Conservation (phyloP, 1,284 basidiomycete genomes). For the Pholiota adiposa region DNA sequence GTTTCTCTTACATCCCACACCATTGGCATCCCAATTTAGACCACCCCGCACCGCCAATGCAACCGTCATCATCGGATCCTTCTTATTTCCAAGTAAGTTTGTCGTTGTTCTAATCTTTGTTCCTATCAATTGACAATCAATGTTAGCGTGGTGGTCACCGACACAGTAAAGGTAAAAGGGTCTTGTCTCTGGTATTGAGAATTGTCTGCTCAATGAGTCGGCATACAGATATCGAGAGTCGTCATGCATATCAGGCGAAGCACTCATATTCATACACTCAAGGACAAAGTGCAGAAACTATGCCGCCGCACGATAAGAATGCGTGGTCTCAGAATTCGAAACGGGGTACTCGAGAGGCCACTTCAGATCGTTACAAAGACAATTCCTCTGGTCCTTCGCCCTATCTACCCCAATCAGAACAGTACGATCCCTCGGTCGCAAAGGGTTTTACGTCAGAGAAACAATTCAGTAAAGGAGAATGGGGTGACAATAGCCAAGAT, state of each 20-base stretch:
- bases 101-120: background rate
- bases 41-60: background rate
- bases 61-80: background rate
- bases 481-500: background rate
- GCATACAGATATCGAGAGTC: background rate
- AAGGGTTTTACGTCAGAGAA: too few relatives aligned
- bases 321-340: background rate
- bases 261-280: background rate
- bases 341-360: background rate
- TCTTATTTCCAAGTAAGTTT: background rate
- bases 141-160: background rate
- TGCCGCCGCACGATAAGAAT: background rate
- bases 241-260: background rate
- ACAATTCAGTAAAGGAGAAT: too few relatives aligned
- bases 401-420: too few relatives aligned
- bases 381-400: too few relatives aligned
- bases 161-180: background rate
- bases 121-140: background rate
- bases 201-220: background rate
- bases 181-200: too few relatives aligned
- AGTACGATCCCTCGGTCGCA: too few relatives aligned
- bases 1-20: background rate
- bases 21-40: background rate
- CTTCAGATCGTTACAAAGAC: background rate
- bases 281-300: background rate